phyloP scores from a whole-genome alignment of 768 basidiomycete species.

The Clitopilus hobsonii region DNA sequence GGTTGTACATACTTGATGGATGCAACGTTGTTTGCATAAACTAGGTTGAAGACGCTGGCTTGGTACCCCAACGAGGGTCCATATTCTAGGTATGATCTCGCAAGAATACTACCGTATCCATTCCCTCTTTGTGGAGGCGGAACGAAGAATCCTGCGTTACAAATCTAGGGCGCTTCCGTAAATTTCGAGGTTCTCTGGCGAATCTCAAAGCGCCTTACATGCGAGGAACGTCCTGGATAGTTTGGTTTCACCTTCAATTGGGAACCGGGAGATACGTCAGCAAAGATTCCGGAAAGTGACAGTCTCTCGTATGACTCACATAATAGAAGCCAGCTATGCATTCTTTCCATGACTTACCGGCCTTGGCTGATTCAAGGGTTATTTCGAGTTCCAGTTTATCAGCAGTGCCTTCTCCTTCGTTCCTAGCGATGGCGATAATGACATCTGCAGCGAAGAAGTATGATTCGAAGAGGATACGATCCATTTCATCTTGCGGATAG shows the following conservation, averaged over 20 bases:
- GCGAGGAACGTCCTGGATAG: conserved; percentile 86
- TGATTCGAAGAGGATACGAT: conserved; percentile 52
- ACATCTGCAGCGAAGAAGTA: conserved; percentile 81
- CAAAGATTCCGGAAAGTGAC: conserved; percentile 3
- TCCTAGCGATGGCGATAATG: conserved; percentile 54
- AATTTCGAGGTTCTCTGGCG: neutral
- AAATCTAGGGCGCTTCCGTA: conserved; percentile 45
- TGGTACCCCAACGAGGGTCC: conserved; percentile 75
- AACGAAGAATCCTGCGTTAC: conserved; percentile 88
- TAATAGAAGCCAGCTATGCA: conserved; percentile 79
- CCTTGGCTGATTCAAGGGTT: conserved; percentile 39
- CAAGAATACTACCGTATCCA: conserved; percentile 69
- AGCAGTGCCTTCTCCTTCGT: conserved; percentile 16
- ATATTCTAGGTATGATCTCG: conserved; percentile 74
- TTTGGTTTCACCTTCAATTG: conserved; percentile 78
- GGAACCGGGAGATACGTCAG: neutral
- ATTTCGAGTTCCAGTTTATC: conserved; percentile 16
- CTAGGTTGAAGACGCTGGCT: conserved; percentile 86
- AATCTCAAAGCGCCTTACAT: conserved; percentile 46
- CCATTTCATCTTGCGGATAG: conserved; percentile 76
- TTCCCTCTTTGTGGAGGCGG: conserved; percentile 54
- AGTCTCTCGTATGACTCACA: conserved; percentile 34
- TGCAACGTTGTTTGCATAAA: conserved; percentile 81
- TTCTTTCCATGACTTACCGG: conserved; percentile 57
- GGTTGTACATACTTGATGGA: conserved; percentile 50